Evolutionary conservation across 2,329 filamentous ascomycete species (phyloP).

Genomic region (Coniella lustricola): DNA sequence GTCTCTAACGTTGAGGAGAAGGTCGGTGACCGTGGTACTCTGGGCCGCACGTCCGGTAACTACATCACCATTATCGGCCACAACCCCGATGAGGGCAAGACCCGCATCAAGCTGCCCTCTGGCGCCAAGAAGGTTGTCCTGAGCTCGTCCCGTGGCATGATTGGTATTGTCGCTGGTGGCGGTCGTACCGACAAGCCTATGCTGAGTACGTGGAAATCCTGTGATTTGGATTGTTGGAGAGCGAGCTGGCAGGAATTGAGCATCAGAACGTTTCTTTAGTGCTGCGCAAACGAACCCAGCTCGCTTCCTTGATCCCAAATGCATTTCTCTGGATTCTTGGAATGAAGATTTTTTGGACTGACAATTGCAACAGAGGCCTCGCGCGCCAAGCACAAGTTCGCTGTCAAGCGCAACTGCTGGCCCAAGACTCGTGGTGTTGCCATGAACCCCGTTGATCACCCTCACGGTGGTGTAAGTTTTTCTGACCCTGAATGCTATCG

Average conservation of each 20-base stretch:
- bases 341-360: conserved; percentile 27
- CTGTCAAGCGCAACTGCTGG: conserved; percentile 99
- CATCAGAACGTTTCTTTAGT: neutral
- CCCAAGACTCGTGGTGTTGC: conserved; percentile 99
- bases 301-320: neutral
- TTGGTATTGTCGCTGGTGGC: conserved; percentile 98
- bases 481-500: neutral
- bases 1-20: conserved; percentile 99
- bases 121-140: conserved; percentile 98
- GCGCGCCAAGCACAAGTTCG: conserved; percentile 99
- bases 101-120: conserved; percentile 97
- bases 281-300: neutral
- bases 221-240: conserved; percentile 15
- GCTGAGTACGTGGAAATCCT: conserved; percentile 58
- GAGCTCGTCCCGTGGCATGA: conserved; percentile 92
- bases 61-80: conserved; percentile 97
- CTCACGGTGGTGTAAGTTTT: conserved; percentile 75
- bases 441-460: conserved; percentile 99
- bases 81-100: conserved; percentile 99
- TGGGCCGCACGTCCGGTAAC: conserved; percentile 97
- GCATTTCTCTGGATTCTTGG: neutral
- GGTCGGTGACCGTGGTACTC: conserved; percentile 89
- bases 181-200: conserved; percentile 99
- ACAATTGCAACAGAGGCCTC: conserved; percentile 71
- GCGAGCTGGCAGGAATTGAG: conserved; percentile 2